A percentile compares a stretch with the other conserved stretches of the same genome.
Conservation (phyloP, 441 rosid genomes). For the Bruguiera hainesii region DNA sequence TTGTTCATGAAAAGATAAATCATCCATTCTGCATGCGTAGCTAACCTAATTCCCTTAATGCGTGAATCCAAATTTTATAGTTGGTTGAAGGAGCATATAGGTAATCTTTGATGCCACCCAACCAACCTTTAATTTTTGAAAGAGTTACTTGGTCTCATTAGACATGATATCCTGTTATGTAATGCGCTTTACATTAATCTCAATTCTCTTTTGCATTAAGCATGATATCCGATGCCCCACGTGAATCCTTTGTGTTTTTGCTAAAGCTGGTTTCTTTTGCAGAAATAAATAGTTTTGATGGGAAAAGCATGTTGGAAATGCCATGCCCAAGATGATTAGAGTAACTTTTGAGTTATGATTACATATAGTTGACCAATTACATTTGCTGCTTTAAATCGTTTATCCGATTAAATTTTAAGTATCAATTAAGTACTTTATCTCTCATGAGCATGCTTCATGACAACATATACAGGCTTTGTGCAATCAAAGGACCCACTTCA, state of each 20-base stretch:
- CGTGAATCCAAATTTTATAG: slow-evolving; percentile 5
- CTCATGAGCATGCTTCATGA: slow-evolving; percentile 12
- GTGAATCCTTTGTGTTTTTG: neutral
- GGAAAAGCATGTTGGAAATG: slow-evolving; percentile 12
- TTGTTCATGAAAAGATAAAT: slow-evolving; percentile 7
- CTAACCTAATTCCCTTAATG: slow-evolving; percentile 14
- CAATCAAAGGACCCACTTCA: slow-evolving; percentile 58
- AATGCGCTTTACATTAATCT: slow-evolving; percentile 39
- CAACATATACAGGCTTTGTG: slow-evolving; percentile 52
- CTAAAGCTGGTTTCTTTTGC: neutral
- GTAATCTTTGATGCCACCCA: slow-evolving; percentile 13
- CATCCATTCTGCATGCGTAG: neutral
- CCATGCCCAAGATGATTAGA: neutral
- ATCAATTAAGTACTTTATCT: neutral
- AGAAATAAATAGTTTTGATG: neutral
- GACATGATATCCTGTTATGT: slow-evolving; percentile 22
- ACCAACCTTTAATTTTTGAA: slow-evolving; percentile 20
- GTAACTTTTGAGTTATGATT: slow-evolving; percentile 10
- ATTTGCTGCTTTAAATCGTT: slow-evolving; percentile 2
- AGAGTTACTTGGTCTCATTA: slow-evolving; percentile 9
- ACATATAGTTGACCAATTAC: slow-evolving; percentile 12
- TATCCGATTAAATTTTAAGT: slow-evolving; percentile 14
- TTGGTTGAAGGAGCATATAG: slow-evolving; percentile 21
- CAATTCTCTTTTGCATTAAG: slow-evolving; percentile 7
- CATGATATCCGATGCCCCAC: neutral